A percentile compares a stretch with the other conserved stretches of the same genome.
These are phyloP conservation scores for Peronospora belbahrii DNA, from an alignment of 352 stramenopile genomes.

Conservation along the genomic window DNA sequence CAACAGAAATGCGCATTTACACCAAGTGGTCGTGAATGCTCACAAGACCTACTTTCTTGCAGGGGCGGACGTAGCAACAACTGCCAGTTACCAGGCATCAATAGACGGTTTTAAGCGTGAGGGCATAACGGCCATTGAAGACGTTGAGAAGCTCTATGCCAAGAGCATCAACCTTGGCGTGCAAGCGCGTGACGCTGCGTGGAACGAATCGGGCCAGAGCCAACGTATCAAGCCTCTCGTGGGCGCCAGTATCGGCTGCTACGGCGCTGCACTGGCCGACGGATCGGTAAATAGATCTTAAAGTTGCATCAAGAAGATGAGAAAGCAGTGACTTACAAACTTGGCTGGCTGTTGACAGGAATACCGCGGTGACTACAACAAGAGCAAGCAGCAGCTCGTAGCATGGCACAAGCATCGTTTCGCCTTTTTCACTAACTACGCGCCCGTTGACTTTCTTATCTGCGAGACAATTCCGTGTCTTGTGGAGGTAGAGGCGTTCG, in stretches of 20 bases:
- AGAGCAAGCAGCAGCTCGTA: constrained; percentile 55
- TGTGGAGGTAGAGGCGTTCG: constrained; percentile 66
- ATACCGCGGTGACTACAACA: constrained; percentile 78
- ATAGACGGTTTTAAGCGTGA: constrained; percentile 76
- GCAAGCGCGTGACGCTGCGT: constrained; percentile 51
- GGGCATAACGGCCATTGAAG: constrained; percentile 25
- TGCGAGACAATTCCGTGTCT: constrained; percentile 86
- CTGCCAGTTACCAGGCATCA: constrained; percentile 81
- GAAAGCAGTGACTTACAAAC: neutral
- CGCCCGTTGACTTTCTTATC: constrained; percentile 60
- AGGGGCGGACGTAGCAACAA: constrained; percentile 74
- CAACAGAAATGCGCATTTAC: constrained; percentile 40
- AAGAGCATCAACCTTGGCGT: constrained; percentile 73
- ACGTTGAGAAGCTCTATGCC: constrained; percentile 59
- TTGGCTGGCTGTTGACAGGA: constrained; percentile 34
- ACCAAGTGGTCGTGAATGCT: constrained; percentile 51
- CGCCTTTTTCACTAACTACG: constrained; percentile 45
- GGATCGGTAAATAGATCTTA: constrained; percentile 48
- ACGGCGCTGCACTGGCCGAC: constrained; percentile 73
- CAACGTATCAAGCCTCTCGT: constrained; percentile 60
- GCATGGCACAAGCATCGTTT: constrained; percentile 76
- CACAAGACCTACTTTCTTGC: constrained; percentile 73
- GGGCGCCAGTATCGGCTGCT: constrained; percentile 81
- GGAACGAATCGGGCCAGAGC: constrained; percentile 31
- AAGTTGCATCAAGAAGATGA: constrained; percentile 1